These are phyloP conservation scores for Cryptosporidium ubiquitum DNA, from an alignment of 169 alveolate species.

Conservation along the genomic window DNA sequence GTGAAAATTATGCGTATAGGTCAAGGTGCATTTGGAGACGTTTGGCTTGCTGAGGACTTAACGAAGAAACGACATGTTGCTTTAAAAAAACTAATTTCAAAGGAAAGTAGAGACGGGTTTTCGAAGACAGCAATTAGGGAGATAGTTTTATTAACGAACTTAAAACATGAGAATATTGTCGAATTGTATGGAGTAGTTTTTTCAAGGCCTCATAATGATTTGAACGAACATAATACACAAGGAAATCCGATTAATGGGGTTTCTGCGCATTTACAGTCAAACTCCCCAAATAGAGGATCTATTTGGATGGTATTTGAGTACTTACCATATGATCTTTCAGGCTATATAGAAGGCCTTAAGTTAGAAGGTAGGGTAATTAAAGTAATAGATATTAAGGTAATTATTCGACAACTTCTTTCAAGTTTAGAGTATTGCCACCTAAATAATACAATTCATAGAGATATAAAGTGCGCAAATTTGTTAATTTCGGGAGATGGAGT, in stretches of 20 bases:
- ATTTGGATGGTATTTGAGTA: slow-evolving; percentile 89
- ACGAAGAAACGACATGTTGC: slow-evolving; percentile 84
- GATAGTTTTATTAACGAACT: slow-evolving; percentile 82
- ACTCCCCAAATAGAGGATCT: slow-evolving; percentile 67
- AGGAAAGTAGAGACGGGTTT: slow-evolving; percentile 88
- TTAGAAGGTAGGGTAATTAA: slow-evolving; percentile 75
- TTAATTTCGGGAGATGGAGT: slow-evolving; percentile 91
- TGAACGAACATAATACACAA: not conserved
- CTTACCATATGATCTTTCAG: slow-evolving; percentile 86
- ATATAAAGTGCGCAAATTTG: slow-evolving; percentile 91
- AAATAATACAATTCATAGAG: slow-evolving; percentile 89
- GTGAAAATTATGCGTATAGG: slow-evolving; percentile 89
- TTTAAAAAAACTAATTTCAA: slow-evolving; percentile 84
- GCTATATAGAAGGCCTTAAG: slow-evolving; percentile 84
- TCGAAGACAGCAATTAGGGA: slow-evolving; percentile 90
- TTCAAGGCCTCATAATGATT: slow-evolving; percentile 75
- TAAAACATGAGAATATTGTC: slow-evolving; percentile 86
- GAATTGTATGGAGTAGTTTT: slow-evolving; percentile 84
- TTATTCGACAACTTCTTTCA: slow-evolving; percentile 83
- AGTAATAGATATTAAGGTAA: slow-evolving; percentile 83
- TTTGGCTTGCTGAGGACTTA: slow-evolving; percentile 90
- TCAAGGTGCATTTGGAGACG: slow-evolving; percentile 92
- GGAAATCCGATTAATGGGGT: not conserved
- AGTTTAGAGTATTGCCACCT: slow-evolving; percentile 90
- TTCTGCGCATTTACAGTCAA: not conserved